A percentile compares a stretch with the other conserved stretches of the same genome.
phyloP scores from a whole-genome alignment of 2,329 filamentous ascomycete species.

The Aspergillus clavatus region DNA sequence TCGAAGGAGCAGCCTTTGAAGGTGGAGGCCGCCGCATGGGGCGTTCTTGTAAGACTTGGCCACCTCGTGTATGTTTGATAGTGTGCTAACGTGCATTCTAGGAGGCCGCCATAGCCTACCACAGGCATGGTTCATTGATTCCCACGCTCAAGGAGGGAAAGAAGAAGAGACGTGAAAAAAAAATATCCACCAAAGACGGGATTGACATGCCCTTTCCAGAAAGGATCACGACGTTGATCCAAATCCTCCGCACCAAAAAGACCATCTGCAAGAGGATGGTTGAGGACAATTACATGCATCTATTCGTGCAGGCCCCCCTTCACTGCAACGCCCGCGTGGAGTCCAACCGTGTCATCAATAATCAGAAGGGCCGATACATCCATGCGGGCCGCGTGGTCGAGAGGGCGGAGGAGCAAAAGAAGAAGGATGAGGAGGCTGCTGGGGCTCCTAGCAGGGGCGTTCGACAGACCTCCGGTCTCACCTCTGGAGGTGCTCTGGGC shows the following conservation, averaged over 20 bases:
- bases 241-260: not conserved
- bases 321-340: not conserved
- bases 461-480: too few relatives aligned
- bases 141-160: conserved; percentile 8
- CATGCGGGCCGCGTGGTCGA: not conserved
- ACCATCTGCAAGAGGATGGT: not conserved
- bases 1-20: conserved; percentile 8
- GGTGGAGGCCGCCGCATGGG: conserved; percentile 32
- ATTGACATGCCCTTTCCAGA: not conserved
- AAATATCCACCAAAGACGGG: not conserved
- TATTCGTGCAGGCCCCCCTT: not conserved
- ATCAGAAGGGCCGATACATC: not conserved
- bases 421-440: too few relatives aligned
- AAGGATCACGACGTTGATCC: not conserved
- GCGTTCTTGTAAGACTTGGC: conserved; percentile 23
- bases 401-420: not conserved
- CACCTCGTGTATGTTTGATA: not conserved
- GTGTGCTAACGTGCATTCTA: conserved; percentile 9
- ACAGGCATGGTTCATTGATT: conserved; percentile 23
- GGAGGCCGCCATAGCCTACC: conserved; percentile 22
- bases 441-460: too few relatives aligned
- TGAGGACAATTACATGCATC: not conserved
- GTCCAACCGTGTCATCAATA: not conserved
- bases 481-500: too few relatives aligned
- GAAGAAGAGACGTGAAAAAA: not conserved